Conservation (phyloP, 1,284 basidiomycete species). For the Cryptococcus sp. region DNA sequence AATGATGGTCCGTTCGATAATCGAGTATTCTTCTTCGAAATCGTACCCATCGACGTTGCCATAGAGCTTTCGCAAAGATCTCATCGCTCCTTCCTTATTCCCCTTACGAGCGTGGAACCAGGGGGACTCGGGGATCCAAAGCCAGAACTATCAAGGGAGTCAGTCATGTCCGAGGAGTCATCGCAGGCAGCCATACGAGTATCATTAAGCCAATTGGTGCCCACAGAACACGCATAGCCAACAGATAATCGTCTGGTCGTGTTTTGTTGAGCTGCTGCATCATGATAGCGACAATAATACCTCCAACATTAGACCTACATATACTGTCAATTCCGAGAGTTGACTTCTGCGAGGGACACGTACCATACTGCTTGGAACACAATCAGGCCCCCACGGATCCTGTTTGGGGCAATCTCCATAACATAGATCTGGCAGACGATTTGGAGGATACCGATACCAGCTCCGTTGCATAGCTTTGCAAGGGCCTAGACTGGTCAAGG, state of each 20-base stretch:
- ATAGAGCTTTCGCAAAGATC: conserved; percentile 15
- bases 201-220: conserved; percentile 12
- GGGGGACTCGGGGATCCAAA: conserved; percentile 15
- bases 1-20: conserved; percentile 19
- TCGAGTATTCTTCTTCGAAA: conserved; percentile 25
- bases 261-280: conserved; percentile 4
- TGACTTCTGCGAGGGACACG: neutral
- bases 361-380: conserved; percentile 16
- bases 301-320: neutral
- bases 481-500: neutral
- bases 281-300: neutral
- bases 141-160: neutral
- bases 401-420: conserved; percentile 14
- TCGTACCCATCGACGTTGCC: conserved; percentile 26
- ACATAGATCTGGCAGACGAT: conserved; percentile 11
- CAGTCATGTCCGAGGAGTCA: neutral
- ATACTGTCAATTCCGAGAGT: neutral
- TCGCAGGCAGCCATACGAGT: conserved; percentile 9
- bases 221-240: conserved; percentile 11
- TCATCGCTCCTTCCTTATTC: conserved; percentile 10
- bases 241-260: conserved; percentile 12
- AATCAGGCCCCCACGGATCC: conserved; percentile 18
- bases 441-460: conserved; percentile 12
- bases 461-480: conserved; percentile 13
- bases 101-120: conserved; percentile 13